Conservation (phyloP, 1,284 basidiomycete species). For the Trametes polyzona region DNA sequence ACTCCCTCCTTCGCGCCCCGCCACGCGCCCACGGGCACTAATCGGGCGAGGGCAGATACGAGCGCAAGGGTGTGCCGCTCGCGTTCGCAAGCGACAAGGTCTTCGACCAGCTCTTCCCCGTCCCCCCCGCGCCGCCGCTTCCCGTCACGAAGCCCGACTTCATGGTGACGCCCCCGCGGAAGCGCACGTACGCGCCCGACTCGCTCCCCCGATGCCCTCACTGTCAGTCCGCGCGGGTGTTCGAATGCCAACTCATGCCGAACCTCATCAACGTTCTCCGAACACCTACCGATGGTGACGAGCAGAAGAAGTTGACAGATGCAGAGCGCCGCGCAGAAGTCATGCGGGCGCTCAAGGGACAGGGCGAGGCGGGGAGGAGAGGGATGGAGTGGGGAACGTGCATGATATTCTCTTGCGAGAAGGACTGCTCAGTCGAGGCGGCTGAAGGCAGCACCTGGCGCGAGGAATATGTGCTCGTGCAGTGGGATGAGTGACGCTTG, state of each 20-base stretch:
- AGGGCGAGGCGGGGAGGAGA: conserved; percentile 41
- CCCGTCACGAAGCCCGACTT: conserved; percentile 63
- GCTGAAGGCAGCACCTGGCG: conserved; percentile 57
- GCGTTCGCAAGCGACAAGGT: conserved; percentile 72
- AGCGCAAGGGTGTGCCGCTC: conserved; percentile 72
- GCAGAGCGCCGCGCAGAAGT: conserved; percentile 63
- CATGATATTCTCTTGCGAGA: conserved; percentile 77
- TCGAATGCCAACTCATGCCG: conserved; percentile 89
- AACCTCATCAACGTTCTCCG: conserved; percentile 78
- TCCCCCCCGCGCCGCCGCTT: conserved; percentile 45
- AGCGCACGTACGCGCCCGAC: conserved; percentile 53
- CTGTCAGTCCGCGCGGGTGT: conserved; percentile 66
- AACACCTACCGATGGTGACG: conserved; percentile 20
- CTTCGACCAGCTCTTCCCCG: conserved; percentile 75
- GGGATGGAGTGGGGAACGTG: conserved; percentile 88
- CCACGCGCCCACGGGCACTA: not conserved
- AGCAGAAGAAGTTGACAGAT: conserved; percentile 49
- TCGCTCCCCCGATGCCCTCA: conserved; percentile 58
- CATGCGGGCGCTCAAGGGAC: conserved; percentile 52
- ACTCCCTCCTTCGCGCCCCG: not conserved
- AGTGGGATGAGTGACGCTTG: conserved; percentile 61
- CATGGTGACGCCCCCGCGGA: conserved; percentile 50
- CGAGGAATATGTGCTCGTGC: conserved; percentile 74
- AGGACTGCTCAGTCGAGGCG: conserved; percentile 65
- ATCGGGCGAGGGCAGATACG: conserved; percentile 57